Evolutionary conservation across 2,329 filamentous ascomycete species (phyloP).

Genomic region (Byssoonygena ceratinophila): DNA sequence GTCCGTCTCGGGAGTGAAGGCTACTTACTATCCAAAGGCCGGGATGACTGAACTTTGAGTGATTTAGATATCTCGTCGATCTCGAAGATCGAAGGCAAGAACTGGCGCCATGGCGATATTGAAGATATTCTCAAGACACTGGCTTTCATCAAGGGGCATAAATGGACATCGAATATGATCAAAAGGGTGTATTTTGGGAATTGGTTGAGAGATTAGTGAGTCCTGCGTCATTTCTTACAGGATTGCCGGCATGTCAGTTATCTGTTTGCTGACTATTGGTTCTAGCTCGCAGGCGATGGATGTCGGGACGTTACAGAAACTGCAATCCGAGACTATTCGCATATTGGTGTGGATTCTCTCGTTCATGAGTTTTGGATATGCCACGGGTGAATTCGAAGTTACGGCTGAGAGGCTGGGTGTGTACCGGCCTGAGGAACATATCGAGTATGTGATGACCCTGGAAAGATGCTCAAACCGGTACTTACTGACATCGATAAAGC

Average conservation of each 20-base stretch:
- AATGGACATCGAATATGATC: slow-evolving; percentile 71
- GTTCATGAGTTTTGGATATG: slow-evolving; percentile 72
- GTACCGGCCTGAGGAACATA: slow-evolving; percentile 61
- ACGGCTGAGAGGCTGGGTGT: slow-evolving; percentile 68
- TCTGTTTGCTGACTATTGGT: background rate
- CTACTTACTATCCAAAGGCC: background rate
- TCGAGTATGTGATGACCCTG: slow-evolving; percentile 30
- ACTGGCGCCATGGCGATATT: slow-evolving; percentile 54
- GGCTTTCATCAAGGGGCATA: slow-evolving; percentile 67
- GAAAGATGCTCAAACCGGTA: background rate
- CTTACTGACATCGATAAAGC: slow-evolving; percentile 20
- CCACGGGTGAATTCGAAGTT: slow-evolving; percentile 76
- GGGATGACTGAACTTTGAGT: background rate
- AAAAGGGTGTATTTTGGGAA: slow-evolving; percentile 77
- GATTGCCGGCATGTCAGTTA: background rate
- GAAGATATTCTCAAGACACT: slow-evolving; percentile 72
- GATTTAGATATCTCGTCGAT: slow-evolving; percentile 42
- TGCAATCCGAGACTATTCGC: slow-evolving; percentile 67
- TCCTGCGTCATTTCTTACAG: slow-evolving; percentile 1
- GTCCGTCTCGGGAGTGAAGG: background rate
- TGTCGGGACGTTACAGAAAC: slow-evolving; percentile 65
- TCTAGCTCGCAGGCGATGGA: slow-evolving; percentile 63
- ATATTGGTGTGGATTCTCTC: slow-evolving; percentile 72
- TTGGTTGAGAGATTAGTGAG: slow-evolving; percentile 67
- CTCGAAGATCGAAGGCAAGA: slow-evolving; percentile 41